Percentiles rank a stretch among this genome's conserved stretches.
Conservation (phyloP, 2,329 filamentous ascomycete genomes). For the Colletotrichum sp. region DNA sequence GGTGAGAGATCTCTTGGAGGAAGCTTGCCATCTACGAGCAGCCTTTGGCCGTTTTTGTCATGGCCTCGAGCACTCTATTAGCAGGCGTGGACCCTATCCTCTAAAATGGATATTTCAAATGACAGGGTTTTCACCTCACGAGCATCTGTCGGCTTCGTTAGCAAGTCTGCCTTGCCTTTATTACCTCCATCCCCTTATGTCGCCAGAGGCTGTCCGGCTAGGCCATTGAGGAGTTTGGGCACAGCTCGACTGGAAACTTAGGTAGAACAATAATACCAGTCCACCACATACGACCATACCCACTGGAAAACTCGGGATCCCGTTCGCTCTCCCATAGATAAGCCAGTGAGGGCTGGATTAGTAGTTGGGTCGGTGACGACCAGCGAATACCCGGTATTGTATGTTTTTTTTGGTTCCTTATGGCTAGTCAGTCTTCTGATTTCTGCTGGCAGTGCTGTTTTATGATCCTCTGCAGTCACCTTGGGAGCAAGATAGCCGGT, state of each 20-base stretch:
- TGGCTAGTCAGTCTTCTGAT: not conserved
- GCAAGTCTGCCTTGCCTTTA: not conserved
- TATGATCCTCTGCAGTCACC: not conserved
- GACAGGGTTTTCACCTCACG: not conserved
- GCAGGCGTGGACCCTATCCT: not conserved
- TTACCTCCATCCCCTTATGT: not conserved
- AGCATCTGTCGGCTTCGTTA: not conserved
- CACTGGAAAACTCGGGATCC: constrained; percentile 9
- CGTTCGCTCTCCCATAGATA: not conserved
- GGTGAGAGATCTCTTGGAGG: not conserved
- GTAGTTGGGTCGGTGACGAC: not conserved
- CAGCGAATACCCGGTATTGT: constrained; percentile 3
- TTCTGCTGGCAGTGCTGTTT: not conserved
- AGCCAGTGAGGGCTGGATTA: no score
- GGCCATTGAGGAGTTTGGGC: not conserved
- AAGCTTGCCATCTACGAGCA: not conserved
- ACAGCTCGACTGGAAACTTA: not conserved
- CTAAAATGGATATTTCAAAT: not conserved
- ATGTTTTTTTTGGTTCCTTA: not conserved
- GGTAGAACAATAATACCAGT: accelerated
- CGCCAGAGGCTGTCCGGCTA: not conserved
- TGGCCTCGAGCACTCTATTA: not conserved
- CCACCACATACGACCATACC: not conserved
- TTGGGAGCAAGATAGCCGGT: not conserved
- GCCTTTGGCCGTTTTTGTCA: not conserved